phyloP scores from a whole-genome alignment of 805 yeast species.

The Candida germanica region DNA sequence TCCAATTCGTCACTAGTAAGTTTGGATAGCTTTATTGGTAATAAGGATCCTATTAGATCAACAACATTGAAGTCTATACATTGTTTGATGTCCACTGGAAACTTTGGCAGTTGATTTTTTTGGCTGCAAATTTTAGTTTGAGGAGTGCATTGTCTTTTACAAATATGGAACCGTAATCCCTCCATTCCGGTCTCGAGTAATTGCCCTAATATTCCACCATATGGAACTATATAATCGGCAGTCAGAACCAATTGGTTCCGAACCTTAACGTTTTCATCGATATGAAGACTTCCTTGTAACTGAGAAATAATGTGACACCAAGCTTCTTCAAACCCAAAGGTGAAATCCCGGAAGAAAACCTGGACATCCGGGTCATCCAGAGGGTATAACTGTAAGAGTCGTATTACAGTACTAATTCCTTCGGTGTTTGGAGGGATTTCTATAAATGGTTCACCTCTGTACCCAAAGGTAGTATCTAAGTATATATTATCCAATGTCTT shows the following conservation, averaged over 20 bases:
- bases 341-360: slow-evolving; percentile 39
- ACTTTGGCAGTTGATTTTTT: slow-evolving; percentile 6
- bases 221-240: not conserved
- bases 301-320: slow-evolving; percentile 36
- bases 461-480: slow-evolving; percentile 52
- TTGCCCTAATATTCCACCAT: not conserved
- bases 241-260: not conserved
- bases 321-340: slow-evolving; percentile 53
- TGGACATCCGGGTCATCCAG: slow-evolving; percentile 32
- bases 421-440: slow-evolving; percentile 39
- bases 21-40: slow-evolving; percentile 18
- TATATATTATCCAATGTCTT: slow-evolving; percentile 44
- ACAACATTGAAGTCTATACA: slow-evolving; percentile 35
- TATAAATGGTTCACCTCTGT: slow-evolving; percentile 48
- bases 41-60: slow-evolving; percentile 28
- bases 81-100: slow-evolving; percentile 24
- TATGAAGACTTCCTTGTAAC: slow-evolving; percentile 2
- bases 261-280: not conserved
- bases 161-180: slow-evolving; percentile 1
- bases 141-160: too few species aligned
- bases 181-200: not conserved
- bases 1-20: slow-evolving; percentile 1
- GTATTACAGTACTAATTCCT: slow-evolving; percentile 36
- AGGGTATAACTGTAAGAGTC: slow-evolving; percentile 42
- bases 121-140: slow-evolving; percentile 5